A percentile compares a stretch with the other conserved stretches of the same genome.
Conservation (phyloP, 495 filamentous ascomycete genomes). For the Aspergillus heteromorphus region DNA sequence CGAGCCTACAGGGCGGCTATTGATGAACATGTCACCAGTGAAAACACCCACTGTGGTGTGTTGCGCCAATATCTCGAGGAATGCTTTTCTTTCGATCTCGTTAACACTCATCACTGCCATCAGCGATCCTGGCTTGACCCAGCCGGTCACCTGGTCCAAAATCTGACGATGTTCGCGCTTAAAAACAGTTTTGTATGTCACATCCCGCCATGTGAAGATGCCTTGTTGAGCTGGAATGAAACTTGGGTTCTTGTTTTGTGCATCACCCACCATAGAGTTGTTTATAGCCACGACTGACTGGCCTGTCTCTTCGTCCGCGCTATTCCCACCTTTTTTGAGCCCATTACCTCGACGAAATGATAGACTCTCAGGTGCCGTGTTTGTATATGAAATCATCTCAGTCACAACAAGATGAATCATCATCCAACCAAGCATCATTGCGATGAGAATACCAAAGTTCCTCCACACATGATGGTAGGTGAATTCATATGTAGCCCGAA, state of each 20-base stretch:
- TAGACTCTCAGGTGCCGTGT: slow-evolving; percentile 28
- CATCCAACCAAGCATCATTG: slow-evolving; percentile 48
- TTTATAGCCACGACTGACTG: background rate
- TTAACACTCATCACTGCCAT: slow-evolving; percentile 60
- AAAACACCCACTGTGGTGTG: slow-evolving; percentile 46
- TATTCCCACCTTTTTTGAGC: slow-evolving; percentile 35
- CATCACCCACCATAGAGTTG: slow-evolving; percentile 17
- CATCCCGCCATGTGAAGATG: slow-evolving; percentile 70
- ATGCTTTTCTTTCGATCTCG: slow-evolving; percentile 61
- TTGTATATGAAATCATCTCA: slow-evolving; percentile 28
- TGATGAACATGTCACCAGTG: slow-evolving; percentile 48
- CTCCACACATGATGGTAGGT: slow-evolving; percentile 50
- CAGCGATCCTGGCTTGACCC: slow-evolving; percentile 60
- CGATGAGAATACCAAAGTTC: slow-evolving; percentile 56
- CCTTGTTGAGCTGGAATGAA: slow-evolving; percentile 39
- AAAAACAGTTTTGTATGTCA: slow-evolving; percentile 62
- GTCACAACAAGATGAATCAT: slow-evolving; percentile 37
- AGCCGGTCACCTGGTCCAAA: slow-evolving; percentile 60
- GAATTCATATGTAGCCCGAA: slow-evolving; percentile 44
- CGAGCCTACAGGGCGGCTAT: slow-evolving; percentile 50
- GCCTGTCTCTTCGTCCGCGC: slow-evolving; percentile 17
- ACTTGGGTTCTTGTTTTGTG: slow-evolving; percentile 33
- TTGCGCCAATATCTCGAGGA: slow-evolving; percentile 55
- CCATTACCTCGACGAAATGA: slow-evolving; percentile 29
- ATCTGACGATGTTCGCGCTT: slow-evolving; percentile 51